These are phyloP conservation scores for Plasmodium coatneyi DNA, from an alignment of 169 alveolate genomes.

Conservation along the genomic window DNA sequence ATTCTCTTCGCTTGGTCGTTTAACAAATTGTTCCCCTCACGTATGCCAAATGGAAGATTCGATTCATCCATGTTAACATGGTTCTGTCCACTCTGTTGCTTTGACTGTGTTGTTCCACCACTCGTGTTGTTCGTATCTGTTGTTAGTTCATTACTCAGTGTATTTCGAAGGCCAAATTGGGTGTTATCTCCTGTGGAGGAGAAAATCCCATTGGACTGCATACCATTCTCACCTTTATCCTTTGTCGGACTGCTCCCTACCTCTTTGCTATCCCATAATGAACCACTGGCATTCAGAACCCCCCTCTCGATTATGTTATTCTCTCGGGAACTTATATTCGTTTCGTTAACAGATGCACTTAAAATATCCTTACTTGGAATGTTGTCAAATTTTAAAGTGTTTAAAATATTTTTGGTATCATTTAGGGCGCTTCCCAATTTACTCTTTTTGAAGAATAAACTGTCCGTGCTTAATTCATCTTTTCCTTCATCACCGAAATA, in stretches of 20 bases:
- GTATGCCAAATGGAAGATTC: not conserved
- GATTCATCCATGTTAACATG: not conserved
- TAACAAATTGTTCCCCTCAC: not conserved
- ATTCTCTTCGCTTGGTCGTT: not conserved
- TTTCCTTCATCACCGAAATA: not conserved
- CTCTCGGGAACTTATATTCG: not conserved
- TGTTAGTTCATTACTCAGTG: not conserved
- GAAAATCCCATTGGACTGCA: not conserved
- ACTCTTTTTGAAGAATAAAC: constrained; percentile 56
- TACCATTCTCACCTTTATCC: not conserved
- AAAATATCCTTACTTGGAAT: constrained; percentile 31
- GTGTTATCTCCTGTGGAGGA: not conserved
- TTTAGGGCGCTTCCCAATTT: constrained; percentile 27
- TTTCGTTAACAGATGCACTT: constrained; percentile 8
- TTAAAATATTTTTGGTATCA: constrained; percentile 49
- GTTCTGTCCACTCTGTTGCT: not conserved
- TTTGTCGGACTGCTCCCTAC: not conserved
- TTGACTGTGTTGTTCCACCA: not conserved
- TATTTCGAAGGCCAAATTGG: not conserved
- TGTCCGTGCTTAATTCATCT: not conserved
- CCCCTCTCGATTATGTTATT: not conserved
- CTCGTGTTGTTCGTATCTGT: not conserved
- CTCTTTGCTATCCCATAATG: not conserved
- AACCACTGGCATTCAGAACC: not conserved
- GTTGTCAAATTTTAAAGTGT: constrained; percentile 37